Conservation (phyloP, 192 early-diverging fungal species). For the Neocallimastix lanati region DNA sequence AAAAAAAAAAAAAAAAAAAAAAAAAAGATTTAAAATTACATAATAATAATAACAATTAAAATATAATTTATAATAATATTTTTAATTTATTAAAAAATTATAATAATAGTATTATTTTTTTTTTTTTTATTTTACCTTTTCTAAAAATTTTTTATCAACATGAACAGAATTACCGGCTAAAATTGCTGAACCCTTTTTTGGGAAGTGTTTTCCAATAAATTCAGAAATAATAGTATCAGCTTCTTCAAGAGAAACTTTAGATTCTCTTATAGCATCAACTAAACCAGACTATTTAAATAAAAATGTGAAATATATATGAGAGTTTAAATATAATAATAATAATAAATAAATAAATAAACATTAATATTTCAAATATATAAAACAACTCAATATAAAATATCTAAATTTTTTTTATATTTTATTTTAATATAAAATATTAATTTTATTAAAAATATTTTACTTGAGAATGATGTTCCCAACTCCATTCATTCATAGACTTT, state of each 20-base stretch:
- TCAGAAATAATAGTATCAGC: constrained; percentile 54
- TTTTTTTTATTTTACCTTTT: constrained; percentile 12
- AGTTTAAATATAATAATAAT: not conserved
- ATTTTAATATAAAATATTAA: too few relatives aligned
- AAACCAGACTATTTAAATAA: constrained; percentile 43
- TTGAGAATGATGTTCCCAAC: constrained; percentile 63
- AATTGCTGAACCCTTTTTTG: constrained; percentile 30
- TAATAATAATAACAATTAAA: too few relatives aligned
- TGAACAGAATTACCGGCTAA: constrained; percentile 91
- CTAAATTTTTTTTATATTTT: too few relatives aligned
- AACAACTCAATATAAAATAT: too few relatives aligned
- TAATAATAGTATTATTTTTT: too few relatives aligned
- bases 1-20: too few relatives aligned
- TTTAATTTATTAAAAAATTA: too few relatives aligned
- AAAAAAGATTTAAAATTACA: too few relatives aligned
- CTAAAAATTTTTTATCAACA: constrained; percentile 68
- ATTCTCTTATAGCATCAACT: constrained; percentile 49
- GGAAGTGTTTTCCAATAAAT: constrained; percentile 57
- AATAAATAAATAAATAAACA: not conserved
- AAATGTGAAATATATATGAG: not conserved
- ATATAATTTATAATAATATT: too few relatives aligned
- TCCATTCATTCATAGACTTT: constrained; percentile 85
- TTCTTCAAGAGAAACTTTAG: constrained; percentile 36
- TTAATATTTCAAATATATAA: too few relatives aligned
- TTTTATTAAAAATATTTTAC: too few relatives aligned